Base-by-base conservation (phyloP, 202 grass and related monocot species). In the Carex arenaria region DNA sequence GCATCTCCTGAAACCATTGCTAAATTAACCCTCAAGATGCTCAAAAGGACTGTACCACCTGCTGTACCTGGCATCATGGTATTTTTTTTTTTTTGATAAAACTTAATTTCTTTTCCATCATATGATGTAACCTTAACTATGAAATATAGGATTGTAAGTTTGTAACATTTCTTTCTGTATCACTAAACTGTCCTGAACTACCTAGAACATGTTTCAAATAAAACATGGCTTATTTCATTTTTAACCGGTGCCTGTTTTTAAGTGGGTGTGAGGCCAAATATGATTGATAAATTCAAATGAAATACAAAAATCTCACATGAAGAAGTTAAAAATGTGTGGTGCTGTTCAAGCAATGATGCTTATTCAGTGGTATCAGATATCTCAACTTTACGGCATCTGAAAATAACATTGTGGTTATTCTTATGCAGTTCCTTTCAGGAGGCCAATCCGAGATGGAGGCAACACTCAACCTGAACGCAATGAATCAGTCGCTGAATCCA, bases 41-140 rank as follows among this genome's bases (percentile, higher is more conserved):
- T 98, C 45, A 91, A 61, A 18, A 92, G 93, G 88, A 93, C 91
- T 30, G 96, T 98, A 3, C 93, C 96, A 22, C 93, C 96, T 62
- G 93, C 96, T 15, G 93, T 98, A 47, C 91, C 96, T 87, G 96
- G 96, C 66, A 98, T 98, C 80, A 98, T 98, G 96, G 96, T 98
- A 92, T 80, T 38, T 22, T 32, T 30, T 28, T 53, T 38, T 65
- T 56, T 61, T 5, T 18, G 52, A 36, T 49, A 6, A 89, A 80
- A 18, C n/a, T 42, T 64, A 18, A 10, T 63, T 80, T 30, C 20
- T 19, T 67, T 5, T n/a, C 19, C 6, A 18, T 83, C 11, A 20
- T 17, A 7, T 66, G 42, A 15, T 67, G 31, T 19, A 19, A 70
- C 18, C 17, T 51, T 26, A 36, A 83, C 1, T 56, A 52, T 56